Percentiles rank a stretch among this genome's conserved stretches.
These are phyloP conservation scores for Ceratocystis alfenasii DNA, from an alignment of 2,329 filamentous ascomycete species.

Conservation along the genomic window DNA sequence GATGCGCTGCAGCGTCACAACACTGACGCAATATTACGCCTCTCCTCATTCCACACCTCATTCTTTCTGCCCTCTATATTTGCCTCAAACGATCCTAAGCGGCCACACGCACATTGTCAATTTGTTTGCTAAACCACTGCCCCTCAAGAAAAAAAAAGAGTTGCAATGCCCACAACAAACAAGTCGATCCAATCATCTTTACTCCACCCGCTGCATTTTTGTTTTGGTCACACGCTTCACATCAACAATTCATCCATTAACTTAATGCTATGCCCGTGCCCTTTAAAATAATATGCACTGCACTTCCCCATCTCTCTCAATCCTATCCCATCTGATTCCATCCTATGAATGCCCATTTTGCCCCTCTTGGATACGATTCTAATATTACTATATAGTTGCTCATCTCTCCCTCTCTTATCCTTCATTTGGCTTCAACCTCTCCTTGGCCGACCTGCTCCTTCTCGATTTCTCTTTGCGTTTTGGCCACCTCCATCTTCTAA, in stretches of 20 bases:
- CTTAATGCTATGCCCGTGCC: slow-evolving; percentile 6
- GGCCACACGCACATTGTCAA: neutral
- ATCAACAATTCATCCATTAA: slow-evolving; percentile 5
- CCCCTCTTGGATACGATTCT: neutral
- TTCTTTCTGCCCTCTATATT: neutral
- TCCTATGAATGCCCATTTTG: neutral
- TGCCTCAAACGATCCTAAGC: neutral
- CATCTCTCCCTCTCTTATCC: neutral
- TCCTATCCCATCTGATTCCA: neutral
- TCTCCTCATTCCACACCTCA: neutral
- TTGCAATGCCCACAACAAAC: slow-evolving; percentile 2
- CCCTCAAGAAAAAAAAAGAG: too few relatives aligned
- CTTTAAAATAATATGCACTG: neutral
- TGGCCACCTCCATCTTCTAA: slow-evolving; percentile 11
- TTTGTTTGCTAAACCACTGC: neutral
- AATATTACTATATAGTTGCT: neutral
- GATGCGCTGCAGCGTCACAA: slow-evolving; percentile 3
- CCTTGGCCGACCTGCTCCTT: neutral
- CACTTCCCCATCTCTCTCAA: neutral
- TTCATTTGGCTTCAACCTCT: neutral
- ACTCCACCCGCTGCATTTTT: slow-evolving; percentile 4
- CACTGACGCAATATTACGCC: slow-evolving; percentile 10
- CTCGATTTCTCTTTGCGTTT: neutral
- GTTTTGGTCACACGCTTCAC: slow-evolving; percentile 14
- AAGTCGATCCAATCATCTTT: slow-evolving; percentile 6